Evolutionary conservation across 352 stramenopile genomes (phyloP).

Genomic region (Halophytophthora polymorphica): DNA sequence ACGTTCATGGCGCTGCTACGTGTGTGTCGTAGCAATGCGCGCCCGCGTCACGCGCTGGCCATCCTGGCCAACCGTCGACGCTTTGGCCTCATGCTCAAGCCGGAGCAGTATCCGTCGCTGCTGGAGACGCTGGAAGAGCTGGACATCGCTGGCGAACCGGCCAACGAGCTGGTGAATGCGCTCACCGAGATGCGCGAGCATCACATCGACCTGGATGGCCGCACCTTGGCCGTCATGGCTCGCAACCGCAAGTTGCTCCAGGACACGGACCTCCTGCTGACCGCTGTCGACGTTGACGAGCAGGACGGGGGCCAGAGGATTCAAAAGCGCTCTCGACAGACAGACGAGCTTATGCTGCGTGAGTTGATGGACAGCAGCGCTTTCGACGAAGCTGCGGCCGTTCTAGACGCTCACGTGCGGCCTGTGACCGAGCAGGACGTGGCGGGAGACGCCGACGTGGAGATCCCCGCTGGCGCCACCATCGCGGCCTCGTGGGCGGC

Average conservation of each 20-base stretch:
- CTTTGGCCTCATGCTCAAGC: conserved; percentile 42
- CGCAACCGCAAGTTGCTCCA: conserved; percentile 36
- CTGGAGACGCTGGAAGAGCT: conserved; percentile 45
- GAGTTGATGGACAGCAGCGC: conserved; percentile 28
- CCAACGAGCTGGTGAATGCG: conserved; percentile 29
- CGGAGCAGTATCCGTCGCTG: conserved; percentile 36
- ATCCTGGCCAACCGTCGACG: conserved; percentile 55
- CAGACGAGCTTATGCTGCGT: conserved; percentile 17
- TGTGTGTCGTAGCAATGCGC: conserved; percentile 39
- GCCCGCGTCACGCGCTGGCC: conserved; percentile 37
- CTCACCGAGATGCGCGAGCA: conserved; percentile 44
- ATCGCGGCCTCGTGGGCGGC: conserved; percentile 33
- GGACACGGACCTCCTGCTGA: conserved; percentile 24
- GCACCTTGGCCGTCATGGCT: conserved; percentile 27
- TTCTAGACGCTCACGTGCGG: conserved; percentile 26
- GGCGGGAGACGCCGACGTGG: conserved; percentile 4
- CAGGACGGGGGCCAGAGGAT: not conserved
- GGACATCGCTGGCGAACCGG: conserved; percentile 19
- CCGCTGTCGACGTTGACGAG: not conserved
- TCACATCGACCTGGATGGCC: conserved; percentile 21
- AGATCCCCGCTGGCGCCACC: conserved; percentile 5
- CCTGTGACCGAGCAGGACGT: conserved; percentile 20
- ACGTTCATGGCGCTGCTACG: conserved; percentile 46
- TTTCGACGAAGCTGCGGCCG: conserved; percentile 30
- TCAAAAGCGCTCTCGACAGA: conserved; percentile 19